Evolutionary conservation across 2,329 filamentous ascomycete genomes (phyloP).

Genomic region (Fulvia fulva): DNA sequence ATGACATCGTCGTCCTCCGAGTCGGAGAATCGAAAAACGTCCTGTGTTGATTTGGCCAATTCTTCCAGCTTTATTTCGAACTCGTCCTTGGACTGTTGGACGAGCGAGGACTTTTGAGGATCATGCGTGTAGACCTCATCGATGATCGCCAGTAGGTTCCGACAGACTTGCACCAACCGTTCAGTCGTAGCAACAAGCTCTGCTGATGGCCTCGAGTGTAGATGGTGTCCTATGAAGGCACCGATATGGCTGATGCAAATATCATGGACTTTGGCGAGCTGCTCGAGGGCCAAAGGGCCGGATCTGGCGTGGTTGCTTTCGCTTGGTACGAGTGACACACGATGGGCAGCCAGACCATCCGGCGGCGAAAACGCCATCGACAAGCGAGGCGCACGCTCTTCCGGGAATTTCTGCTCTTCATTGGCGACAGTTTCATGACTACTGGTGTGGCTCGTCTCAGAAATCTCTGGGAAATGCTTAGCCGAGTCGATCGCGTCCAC

Average conservation of each 20-base stretch:
- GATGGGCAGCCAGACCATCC: constrained; percentile 26
- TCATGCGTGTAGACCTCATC: constrained; percentile 80
- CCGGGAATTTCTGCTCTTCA: not conserved
- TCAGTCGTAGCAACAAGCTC: constrained; percentile 79
- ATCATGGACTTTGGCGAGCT: constrained; percentile 76
- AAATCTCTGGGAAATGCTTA: constrained; percentile 15
- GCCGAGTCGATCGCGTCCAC: constrained; percentile 20
- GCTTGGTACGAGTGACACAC: constrained; percentile 27
- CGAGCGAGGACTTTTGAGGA: constrained; percentile 59
- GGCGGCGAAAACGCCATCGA: constrained; percentile 20
- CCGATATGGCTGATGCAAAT: constrained; percentile 85
- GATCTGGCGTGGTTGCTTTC: constrained; percentile 27
- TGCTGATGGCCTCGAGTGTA: constrained; percentile 85
- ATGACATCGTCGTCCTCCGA: constrained; percentile 68
- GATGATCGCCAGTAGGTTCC: constrained; percentile 72
- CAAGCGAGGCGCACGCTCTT: constrained; percentile 1
- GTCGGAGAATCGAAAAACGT: constrained; percentile 68
- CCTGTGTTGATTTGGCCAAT: constrained; percentile 74
- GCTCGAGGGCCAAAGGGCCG: constrained; percentile 74
- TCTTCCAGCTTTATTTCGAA: constrained; percentile 80
- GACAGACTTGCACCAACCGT: constrained; percentile 77
- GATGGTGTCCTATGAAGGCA: constrained; percentile 87
- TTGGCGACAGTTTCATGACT: constrained; percentile 1
- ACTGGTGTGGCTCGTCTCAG: not conserved
- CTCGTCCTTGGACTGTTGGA: constrained; percentile 65